Conservation (phyloP, 2,329 filamentous ascomycete genomes). For the Penicillium sp. region DNA sequence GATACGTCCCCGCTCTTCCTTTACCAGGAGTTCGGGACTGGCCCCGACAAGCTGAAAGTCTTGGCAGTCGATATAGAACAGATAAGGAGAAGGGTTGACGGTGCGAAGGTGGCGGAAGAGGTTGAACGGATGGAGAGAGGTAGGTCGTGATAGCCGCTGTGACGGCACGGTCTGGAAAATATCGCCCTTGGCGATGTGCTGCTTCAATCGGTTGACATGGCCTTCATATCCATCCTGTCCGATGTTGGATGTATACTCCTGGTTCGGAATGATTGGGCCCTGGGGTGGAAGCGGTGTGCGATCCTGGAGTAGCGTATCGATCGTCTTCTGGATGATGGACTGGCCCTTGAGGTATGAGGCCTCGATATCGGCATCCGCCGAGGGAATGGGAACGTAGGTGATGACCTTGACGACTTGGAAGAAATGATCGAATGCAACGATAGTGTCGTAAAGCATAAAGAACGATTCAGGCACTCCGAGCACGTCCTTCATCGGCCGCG, state of each 20-base stretch:
- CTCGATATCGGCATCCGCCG: constrained; percentile 58
- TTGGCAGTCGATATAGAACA: constrained; percentile 91
- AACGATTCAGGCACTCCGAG: constrained; percentile 87
- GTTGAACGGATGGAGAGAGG: constrained; percentile 92
- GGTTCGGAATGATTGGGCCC: constrained; percentile 66
- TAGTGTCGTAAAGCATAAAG: constrained; percentile 96
- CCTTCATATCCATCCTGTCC: constrained; percentile 82
- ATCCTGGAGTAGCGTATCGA: constrained; percentile 69
- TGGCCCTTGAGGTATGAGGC: constrained; percentile 69
- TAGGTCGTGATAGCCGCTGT: constrained; percentile 86
- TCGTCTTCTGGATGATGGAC: constrained; percentile 62
- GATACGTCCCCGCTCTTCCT: constrained; percentile 80
- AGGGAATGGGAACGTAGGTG: constrained; percentile 76
- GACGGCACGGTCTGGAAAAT: constrained; percentile 98
- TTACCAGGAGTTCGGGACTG: constrained; percentile 90
- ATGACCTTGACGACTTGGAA: constrained; percentile 91
- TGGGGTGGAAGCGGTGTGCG: constrained; percentile 78
- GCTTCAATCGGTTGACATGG: constrained; percentile 83
- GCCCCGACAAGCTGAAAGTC: constrained; percentile 95
- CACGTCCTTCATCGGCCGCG: constrained; percentile 81
- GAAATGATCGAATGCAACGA: constrained; percentile 93
- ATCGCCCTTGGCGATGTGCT: constrained; percentile 86
- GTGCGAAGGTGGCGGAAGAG: constrained; percentile 94
- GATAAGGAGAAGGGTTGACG: constrained; percentile 96
- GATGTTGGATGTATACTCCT: constrained; percentile 89